phyloP scores from a whole-genome alignment of 208 protist species.

The Crithidia fasciculata region DNA sequence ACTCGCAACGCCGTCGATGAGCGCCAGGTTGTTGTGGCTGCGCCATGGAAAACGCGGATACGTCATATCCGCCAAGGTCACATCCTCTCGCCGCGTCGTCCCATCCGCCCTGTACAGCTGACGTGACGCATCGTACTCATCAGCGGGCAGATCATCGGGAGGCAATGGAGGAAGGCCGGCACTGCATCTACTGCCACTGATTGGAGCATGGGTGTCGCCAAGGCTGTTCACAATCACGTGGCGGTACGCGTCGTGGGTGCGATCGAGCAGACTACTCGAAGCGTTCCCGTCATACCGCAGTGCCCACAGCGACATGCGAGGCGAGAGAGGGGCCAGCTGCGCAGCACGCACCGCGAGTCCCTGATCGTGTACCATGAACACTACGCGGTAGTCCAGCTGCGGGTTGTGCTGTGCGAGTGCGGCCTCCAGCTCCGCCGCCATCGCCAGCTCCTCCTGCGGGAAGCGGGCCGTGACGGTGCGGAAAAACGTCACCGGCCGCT shows the following conservation, averaged over 20 bases:
- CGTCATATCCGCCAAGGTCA: conserved; percentile 46
- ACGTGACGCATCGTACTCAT: conserved; percentile 26
- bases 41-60: conserved; percentile 61
- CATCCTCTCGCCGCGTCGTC: not conserved
- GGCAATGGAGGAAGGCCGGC: not conserved
- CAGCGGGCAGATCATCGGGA: conserved; percentile 10
- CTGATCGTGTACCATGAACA: conserved; percentile 77
- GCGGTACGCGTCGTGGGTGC: conserved; percentile 45
- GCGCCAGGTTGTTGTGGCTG: conserved; percentile 65
- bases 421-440: conserved; percentile 38
- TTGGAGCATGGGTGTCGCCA: conserved; percentile 32
- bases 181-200: not conserved
- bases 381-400: conserved; percentile 52
- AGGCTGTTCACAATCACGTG: conserved; percentile 55
- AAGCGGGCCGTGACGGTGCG: conserved; percentile 71
- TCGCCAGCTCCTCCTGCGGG: conserved; percentile 57
- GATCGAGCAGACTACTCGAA: conserved; percentile 60
- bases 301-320: conserved; percentile 55
- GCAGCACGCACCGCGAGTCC: conserved; percentile 46
- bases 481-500: conserved; percentile 65
- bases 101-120: conserved; percentile 23
- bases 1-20: conserved; percentile 82
- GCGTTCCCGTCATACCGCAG: conserved; percentile 48
- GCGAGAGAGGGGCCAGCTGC: conserved; percentile 55
- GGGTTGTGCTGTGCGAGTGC: conserved; percentile 52